Evolutionary conservation across 345 rosid genomes (phyloP).

Genomic region (Geranium rotundifolium): DNA sequence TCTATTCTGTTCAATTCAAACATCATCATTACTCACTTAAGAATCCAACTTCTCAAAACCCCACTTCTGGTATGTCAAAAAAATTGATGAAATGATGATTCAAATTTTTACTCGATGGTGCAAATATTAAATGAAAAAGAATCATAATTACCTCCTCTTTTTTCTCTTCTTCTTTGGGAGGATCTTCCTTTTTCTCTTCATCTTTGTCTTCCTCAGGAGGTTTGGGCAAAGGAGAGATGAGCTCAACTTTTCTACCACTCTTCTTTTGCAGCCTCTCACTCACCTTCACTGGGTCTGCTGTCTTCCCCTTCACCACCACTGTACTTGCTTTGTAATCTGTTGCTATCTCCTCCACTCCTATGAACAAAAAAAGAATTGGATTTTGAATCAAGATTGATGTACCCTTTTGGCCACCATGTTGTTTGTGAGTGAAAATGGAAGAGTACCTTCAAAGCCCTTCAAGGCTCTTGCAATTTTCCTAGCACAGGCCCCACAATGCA

Average conservation of each 20-base stretch:
- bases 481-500: constrained; percentile 80
- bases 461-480: constrained; percentile 48
- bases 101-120: no score
- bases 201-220: constrained; percentile 26
- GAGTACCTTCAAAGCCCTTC: constrained; percentile 58
- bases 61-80: background rate
- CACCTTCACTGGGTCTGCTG: constrained; percentile 51
- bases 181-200: constrained; percentile 16
- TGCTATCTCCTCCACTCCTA: constrained; percentile 55
- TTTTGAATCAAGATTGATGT: background rate
- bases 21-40: no score
- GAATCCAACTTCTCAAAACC: no score
- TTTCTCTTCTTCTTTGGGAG: constrained; percentile 30
- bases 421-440: background rate
- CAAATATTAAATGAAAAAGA: background rate
- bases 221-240: constrained; percentile 59
- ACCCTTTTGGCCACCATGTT: background rate
- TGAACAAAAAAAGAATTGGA: background rate
- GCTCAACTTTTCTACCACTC: constrained; percentile 58
- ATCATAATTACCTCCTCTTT: constrained; percentile 41
- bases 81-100: background rate
- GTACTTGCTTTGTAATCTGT: constrained; percentile 47
- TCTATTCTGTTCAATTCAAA: no score
- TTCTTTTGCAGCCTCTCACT: constrained; percentile 53
- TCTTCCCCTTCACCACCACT: constrained; percentile 71